Evolutionary conservation across 495 filamentous ascomycete genomes (phyloP), one percentile per base, ranked within the genome.

Genomic region (Hypoxylon perforatum): DNA sequence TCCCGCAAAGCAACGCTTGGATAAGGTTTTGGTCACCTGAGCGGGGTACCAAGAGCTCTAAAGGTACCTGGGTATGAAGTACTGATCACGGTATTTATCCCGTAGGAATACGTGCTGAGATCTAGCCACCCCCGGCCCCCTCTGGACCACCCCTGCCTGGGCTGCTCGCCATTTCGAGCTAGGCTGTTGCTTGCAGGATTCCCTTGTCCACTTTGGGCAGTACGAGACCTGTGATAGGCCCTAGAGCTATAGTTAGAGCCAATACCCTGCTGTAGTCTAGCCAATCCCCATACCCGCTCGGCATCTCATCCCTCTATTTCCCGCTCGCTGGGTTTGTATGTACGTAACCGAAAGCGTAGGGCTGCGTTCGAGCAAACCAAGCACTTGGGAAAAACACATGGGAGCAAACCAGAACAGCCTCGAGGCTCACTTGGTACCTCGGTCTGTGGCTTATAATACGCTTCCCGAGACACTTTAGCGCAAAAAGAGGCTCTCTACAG

Each of bases 301-400:
- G 49, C 51, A 28, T 25, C 28, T 61, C 15, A 61, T 38, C 47
- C 47, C 57, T 36, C 38, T 61, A 38, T 10, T 4, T 10, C 1
- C 19, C 36, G 28, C 33, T 53, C 35, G 45, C 57, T 56, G 38
- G 60, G 30, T 48, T 41, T 12, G 18, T 36, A 64, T 63, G 59
- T 68, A 62, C 65, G 48, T 68, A 68, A 60, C 65, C 65, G 55
- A 64, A 61, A 60, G 65, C 55, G 60, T 69, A 69, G 65, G 65
- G 66, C 66, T 69, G 61, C 61, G 66, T 65, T 64, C 45, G 22
- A 63, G 44, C 51, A 61, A 57, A 52, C 61, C 57, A 38, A 57
- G 56, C 28, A 64, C 44, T 38, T 60, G 61, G 61, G 21, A 65
- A 33, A 42, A 14, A 25, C 12, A 35, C 28, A 50, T 35, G 22